Evolutionary conservation across 441 rosid species (phyloP).

Genomic region (Syzygium syzygioides): DNA sequence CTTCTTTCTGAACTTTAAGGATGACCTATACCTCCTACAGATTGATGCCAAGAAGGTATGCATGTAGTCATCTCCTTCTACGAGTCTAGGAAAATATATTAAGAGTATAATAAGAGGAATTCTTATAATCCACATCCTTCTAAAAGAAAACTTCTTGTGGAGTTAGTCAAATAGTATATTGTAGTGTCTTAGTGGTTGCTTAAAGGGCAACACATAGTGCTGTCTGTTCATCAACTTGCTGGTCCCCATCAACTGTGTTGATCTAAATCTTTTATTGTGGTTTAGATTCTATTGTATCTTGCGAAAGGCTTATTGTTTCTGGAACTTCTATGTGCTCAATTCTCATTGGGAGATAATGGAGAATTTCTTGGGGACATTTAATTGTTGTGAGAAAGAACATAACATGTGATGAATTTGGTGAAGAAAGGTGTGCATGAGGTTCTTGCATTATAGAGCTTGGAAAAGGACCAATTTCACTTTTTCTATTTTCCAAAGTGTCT

Average conservation of each 20-base stretch:
- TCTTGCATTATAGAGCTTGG: conserved; percentile 47
- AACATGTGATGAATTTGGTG: background rate
- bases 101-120: background rate
- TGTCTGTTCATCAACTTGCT: background rate
- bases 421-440: background rate
- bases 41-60: conserved; percentile 65
- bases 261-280: background rate
- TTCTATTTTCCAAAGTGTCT: background rate
- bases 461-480: background rate
- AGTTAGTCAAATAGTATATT: background rate
- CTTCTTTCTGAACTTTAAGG: conserved; percentile 50
- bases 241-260: background rate
- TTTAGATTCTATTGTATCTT: background rate
- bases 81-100: background rate
- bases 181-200: background rate
- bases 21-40: conserved; percentile 72
- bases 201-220: background rate
- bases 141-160: background rate
- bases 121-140: background rate
- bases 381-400: background rate
- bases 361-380: background rate
- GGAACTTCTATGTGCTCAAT: background rate
- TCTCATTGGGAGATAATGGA: background rate
- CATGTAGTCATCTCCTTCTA: background rate
- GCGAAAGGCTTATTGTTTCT: background rate